Evolutionary conservation across 441 rosid genomes (phyloP).

Genomic region (Capsella rubella): DNA sequence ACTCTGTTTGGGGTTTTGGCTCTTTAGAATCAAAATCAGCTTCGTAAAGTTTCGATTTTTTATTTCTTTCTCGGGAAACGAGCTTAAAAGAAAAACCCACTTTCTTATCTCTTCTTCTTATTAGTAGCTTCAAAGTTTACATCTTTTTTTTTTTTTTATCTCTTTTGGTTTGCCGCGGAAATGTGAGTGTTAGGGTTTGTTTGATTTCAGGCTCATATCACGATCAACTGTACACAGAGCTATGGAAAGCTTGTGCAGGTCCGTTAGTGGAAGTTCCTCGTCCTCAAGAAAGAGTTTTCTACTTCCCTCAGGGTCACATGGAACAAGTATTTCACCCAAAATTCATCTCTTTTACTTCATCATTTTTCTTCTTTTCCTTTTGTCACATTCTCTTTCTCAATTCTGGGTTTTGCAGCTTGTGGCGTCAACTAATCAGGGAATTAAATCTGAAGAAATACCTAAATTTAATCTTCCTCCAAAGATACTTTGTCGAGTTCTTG

Average conservation of each 20-base stretch:
- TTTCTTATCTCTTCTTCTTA: constrained; percentile 2
- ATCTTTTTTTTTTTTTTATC: background rate
- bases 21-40: constrained; percentile 23
- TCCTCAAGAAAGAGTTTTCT: constrained; percentile 73
- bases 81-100: constrained; percentile 6
- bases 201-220: constrained; percentile 44
- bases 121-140: constrained; percentile 10
- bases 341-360: background rate
- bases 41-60: constrained; percentile 19
- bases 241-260: constrained; percentile 96
- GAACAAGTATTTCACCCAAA: constrained; percentile 65
- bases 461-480: constrained; percentile 72
- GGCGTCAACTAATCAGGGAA: constrained; percentile 90
- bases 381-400: constrained; percentile 26
- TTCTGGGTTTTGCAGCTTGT: constrained; percentile 64
- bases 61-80: constrained; percentile 12
- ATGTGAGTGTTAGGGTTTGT: constrained; percentile 27
- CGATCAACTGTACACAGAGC: constrained; percentile 74
- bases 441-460: constrained; percentile 51
- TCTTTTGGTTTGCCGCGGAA: background rate
- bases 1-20: background rate
- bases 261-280: constrained; percentile 86
- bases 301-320: constrained; percentile 96
- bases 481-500: constrained; percentile 82
- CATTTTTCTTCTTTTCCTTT: background rate